A percentile compares a stretch with the other conserved stretches of the same genome.
Conservation (phyloP, 176 grass and related monocot species). For the Pontederia paniculata region DNA sequence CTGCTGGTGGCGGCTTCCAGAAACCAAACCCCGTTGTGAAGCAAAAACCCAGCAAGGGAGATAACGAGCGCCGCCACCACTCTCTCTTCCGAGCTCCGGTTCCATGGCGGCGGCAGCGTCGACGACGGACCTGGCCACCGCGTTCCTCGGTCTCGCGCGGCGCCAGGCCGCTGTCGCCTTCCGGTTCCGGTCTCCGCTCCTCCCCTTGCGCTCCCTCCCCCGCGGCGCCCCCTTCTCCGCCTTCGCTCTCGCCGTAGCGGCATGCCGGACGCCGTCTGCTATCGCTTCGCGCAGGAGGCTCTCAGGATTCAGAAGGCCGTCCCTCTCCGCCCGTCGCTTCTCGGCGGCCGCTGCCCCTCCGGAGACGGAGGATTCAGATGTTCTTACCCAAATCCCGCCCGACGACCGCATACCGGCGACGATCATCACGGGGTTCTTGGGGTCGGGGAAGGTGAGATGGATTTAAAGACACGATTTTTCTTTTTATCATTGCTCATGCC, state of each 20-base stretch:
- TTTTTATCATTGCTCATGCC: background rate
- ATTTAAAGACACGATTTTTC: background rate
- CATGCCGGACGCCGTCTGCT: constrained; percentile 14
- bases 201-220: constrained; percentile 24
- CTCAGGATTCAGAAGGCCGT: background rate
- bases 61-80: constrained; percentile 1
- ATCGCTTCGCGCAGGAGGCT: constrained; percentile 9
- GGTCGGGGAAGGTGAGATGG: constrained; percentile 64
- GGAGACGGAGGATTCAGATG: constrained; percentile 27
- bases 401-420: constrained; percentile 87
- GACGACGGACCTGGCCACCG: constrained; percentile 15
- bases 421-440: constrained; percentile 93
- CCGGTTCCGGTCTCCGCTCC: constrained; percentile 4
- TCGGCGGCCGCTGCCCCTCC: constrained; percentile 39
- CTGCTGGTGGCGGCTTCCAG: too few relatives aligned
- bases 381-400: constrained; percentile 40
- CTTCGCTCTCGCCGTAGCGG: background rate
- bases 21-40: too few relatives aligned
- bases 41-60: too few relatives aligned
- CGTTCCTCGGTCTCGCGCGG: constrained; percentile 28
- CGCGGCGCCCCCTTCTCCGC: constrained; percentile 15
- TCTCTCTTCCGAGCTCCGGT: constrained; percentile 23
- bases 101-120: constrained; percentile 23
- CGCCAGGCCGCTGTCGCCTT: constrained; percentile 3
- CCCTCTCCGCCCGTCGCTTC: constrained; percentile 12